Conservation (phyloP, 805 yeast species). For the Pichia insulana region DNA sequence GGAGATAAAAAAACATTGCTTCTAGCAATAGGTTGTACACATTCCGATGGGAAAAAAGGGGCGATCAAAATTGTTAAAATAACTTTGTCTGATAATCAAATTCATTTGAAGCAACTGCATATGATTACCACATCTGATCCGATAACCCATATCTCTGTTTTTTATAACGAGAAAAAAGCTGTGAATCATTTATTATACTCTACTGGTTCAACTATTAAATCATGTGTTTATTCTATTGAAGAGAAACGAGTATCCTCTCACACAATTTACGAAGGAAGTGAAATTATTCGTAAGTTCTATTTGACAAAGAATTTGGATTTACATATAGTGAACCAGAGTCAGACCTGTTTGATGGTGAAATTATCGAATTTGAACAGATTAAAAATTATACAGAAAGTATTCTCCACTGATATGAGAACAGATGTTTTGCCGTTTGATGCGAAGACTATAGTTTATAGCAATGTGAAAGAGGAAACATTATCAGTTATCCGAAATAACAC, state of each 20-base stretch:
- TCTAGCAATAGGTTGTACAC: conserved; percentile 28
- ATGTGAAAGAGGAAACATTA: conserved; percentile 20
- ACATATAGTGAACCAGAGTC: neutral
- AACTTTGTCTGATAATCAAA: conserved; percentile 10
- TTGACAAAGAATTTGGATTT: neutral
- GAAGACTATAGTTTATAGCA: neutral
- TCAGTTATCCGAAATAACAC: neutral
- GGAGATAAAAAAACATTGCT: neutral
- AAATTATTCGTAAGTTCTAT: too few species aligned
- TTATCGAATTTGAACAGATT: neutral
- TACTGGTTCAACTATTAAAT: neutral
- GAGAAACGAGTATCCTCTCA: neutral
- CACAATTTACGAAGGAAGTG: neutral
- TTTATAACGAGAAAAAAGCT: neutral
- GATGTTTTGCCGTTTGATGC: neutral
- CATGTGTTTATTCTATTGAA: neutral
- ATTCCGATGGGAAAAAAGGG: conserved; percentile 14
- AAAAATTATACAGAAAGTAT: too few species aligned
- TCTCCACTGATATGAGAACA: conserved; percentile 7
- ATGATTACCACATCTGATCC: conserved; percentile 17
- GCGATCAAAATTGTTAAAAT: conserved; percentile 24
- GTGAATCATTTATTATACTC: neutral
- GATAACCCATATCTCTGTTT: conserved; percentile 14
- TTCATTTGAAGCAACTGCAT: conserved; percentile 13
- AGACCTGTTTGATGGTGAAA: neutral